A percentile compares a stretch with the other conserved stretches of the same genome.
Evolutionary conservation across 768 basidiomycete genomes (phyloP).

Genomic region (Boletus barrowsii): DNA sequence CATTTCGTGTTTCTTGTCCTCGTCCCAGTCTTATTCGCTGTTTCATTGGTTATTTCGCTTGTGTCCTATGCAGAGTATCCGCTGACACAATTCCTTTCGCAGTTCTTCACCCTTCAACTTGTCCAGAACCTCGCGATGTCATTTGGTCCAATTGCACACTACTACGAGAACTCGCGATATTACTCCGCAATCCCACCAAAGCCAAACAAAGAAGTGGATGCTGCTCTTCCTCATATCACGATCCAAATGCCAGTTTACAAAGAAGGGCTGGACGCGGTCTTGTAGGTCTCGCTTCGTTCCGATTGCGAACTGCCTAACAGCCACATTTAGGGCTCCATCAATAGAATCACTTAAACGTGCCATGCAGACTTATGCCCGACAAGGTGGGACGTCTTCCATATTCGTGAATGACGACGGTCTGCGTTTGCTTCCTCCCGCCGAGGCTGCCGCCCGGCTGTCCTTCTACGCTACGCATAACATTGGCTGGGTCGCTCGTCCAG

Average conservation of each 20-base stretch:
- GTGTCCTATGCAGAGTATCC: not conserved
- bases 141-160: conserved; percentile 52
- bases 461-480: conserved; percentile 59
- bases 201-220: conserved; percentile 43
- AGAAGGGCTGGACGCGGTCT: conserved; percentile 48
- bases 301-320: not conserved
- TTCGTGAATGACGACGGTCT: conserved; percentile 64
- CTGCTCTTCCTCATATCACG: conserved; percentile 46
- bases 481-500: conserved; percentile 59
- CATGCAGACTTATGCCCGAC: conserved; percentile 62
- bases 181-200: conserved; percentile 46
- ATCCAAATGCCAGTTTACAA: conserved; percentile 62
- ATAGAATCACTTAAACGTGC: conserved; percentile 56
- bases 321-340: conserved; percentile 37
- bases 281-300: conserved; percentile 34
- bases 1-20: conserved; percentile 41
- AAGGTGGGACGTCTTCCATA: conserved; percentile 59
- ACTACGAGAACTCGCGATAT: conserved; percentile 50
- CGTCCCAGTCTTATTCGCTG: conserved; percentile 41
- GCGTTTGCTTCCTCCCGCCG: conserved; percentile 45
- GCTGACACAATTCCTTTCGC: conserved; percentile 8
- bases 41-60: conserved; percentile 40
- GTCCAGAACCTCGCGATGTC: conserved; percentile 35
- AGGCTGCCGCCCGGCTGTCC: conserved; percentile 44
- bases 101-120: conserved; percentile 44